Evolutionary conservation across 495 filamentous ascomycete species (phyloP), one percentile per base, ranked within the genome.

Genomic region (Thermochaetoides thermophila): DNA sequence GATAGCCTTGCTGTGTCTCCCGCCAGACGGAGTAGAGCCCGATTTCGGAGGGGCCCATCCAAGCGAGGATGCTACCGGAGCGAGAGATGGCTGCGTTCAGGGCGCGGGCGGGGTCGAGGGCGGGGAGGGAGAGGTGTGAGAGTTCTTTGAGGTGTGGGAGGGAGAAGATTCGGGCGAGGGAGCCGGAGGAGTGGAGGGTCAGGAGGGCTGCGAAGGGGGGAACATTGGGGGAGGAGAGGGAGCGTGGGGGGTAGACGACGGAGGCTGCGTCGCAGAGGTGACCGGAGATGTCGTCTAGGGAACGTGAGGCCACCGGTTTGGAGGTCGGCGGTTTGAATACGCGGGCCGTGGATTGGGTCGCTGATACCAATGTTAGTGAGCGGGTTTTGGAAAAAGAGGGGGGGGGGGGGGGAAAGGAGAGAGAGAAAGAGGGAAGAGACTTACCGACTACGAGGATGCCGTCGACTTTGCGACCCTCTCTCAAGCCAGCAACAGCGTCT

Each of bases 21-120:
- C 84, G 84, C 77, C 83, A 94, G 17, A 82, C 71, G 35, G 82
- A 77, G 21, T 93, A 57, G 32, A 91, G 50, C 5, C 74, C 74
- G 10, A 93, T 54, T 54, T 97, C 84, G 0, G 82, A 79, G 1
- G 89, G 87, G 0, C 84, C 82, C n/a, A 73, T 76, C 84, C 85
- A 96, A 31, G 75, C 77, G 32, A 95, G 63, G 31, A 95, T 66
- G 37, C 82, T 78, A 10, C 89, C 86, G 8, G 77, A 75, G 23
- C 68, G 65, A 1, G 81, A 78, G 22, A 95, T 70, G 24, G 73
- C 56, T 3, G 78, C 62, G 15, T 78, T 74, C 2, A 64, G 52
- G 20, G 78, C 65, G n/a, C 84, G 70, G 18, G 66, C 71, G 27
- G 76, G 67, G 48, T 96, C 87, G 13, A 91, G 64, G 46, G 76